Evolutionary conservation across 495 filamentous ascomycete species (phyloP).

Genomic region (Aspergillus heteromorphus): DNA sequence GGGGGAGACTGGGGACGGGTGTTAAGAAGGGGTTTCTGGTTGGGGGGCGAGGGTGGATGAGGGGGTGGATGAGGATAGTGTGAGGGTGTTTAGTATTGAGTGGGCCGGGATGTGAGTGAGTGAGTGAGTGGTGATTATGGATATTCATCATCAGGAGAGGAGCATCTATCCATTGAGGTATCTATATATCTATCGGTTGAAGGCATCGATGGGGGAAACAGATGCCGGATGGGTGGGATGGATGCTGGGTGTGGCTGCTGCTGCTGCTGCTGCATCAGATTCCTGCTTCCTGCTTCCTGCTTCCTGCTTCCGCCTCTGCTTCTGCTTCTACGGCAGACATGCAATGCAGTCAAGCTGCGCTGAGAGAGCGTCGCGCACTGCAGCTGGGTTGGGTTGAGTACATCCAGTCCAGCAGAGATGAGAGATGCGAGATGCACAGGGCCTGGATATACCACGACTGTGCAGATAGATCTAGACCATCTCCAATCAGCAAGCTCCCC

Average conservation of each 20-base stretch:
- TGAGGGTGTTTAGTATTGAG: conserved; percentile 71
- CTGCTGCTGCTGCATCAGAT: background rate
- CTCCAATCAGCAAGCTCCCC: no score
- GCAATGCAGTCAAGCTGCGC: no score
- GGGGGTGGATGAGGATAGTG: conserved; percentile 29
- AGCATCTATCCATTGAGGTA: no score
- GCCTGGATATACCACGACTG: background rate
- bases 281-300: background rate
- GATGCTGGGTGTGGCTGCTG: no score
- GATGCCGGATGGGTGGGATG: no score
- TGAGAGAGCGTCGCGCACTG: background rate
- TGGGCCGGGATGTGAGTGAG: conserved; percentile 85
- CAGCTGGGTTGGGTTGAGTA: background rate
- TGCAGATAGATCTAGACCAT: no score
- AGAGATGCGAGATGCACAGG: no score
- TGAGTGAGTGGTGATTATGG: no score
- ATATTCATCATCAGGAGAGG: background rate
- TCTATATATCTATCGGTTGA: no score
- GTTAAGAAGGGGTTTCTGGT: conserved; percentile 95
- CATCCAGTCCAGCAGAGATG: background rate
- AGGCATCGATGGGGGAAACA: no score
- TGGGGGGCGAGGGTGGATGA: conserved; percentile 64
- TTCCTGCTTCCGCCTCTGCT: no score
- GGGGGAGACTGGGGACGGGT: conserved; percentile 81
- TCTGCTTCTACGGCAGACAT: no score